Conservation (phyloP, 78 protist genomes). For the Pigoraptor vietnamica region DNA sequence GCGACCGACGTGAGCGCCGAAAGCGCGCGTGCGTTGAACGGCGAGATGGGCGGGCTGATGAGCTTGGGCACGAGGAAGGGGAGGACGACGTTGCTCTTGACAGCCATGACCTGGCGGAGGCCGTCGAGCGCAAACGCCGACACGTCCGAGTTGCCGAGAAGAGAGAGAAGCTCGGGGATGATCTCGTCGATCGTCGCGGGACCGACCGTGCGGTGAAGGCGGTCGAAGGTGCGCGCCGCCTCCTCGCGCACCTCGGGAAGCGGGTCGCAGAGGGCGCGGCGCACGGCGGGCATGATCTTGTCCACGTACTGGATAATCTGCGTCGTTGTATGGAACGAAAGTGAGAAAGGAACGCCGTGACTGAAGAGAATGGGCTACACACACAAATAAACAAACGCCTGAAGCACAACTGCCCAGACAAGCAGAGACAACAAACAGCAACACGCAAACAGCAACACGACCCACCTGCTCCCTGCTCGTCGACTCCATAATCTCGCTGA, state of each 20-base stretch:
- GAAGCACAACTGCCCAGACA: neutral
- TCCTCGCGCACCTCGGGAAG: conserved; percentile 61
- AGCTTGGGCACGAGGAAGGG: conserved; percentile 68
- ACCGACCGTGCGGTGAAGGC: conserved; percentile 46
- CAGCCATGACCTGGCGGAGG: conserved; percentile 56
- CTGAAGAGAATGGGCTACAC: neutral
- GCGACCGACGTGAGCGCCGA: conserved; percentile 52
- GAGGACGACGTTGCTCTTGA: conserved; percentile 38
- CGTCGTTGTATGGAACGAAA: neutral
- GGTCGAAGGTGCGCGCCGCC: conserved; percentile 66
- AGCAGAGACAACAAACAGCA: neutral
- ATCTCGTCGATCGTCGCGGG: conserved; percentile 60
- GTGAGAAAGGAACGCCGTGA: neutral
- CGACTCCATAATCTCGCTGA: conserved; percentile 69
- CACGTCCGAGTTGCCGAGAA: neutral
- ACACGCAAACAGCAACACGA: neutral
- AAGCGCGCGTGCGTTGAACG: conserved; percentile 55
- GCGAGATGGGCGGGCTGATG: conserved; percentile 49
- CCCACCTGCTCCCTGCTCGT: conserved; percentile 31
- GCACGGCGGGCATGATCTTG: conserved; percentile 57
- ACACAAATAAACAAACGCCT: neutral
- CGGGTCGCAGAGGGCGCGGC: conserved; percentile 72
- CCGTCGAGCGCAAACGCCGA: conserved; percentile 43
- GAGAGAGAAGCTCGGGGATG: conserved; percentile 50
- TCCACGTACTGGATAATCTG: neutral